Evolutionary conservation across 306 rosid species (phyloP).

Genomic region (Vigna trinervia): DNA sequence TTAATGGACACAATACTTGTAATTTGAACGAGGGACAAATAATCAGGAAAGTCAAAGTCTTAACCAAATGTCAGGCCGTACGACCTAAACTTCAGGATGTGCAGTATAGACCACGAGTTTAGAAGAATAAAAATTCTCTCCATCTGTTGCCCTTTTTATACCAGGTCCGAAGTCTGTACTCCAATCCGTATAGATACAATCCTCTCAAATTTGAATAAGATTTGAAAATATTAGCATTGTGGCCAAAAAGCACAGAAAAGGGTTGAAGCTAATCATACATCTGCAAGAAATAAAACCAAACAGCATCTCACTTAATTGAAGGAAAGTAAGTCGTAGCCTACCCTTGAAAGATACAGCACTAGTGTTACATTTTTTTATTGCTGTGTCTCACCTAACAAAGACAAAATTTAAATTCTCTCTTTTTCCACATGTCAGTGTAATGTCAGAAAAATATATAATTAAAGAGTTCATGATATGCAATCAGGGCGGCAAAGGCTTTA

Average conservation of each 20-base stretch:
- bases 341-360: neutral
- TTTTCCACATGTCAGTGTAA: constrained; percentile 27
- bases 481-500: neutral
- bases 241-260: constrained; percentile 40
- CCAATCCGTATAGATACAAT: constrained; percentile 41
- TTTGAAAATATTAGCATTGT: constrained; percentile 38
- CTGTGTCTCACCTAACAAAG: constrained; percentile 10
- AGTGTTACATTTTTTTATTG: constrained; percentile 7
- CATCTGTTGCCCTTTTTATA: constrained; percentile 34
- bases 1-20: constrained; percentile 28
- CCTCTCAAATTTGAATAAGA: constrained; percentile 43
- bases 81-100: constrained; percentile 31
- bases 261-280: constrained; percentile 45
- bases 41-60: constrained; percentile 42
- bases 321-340: neutral
- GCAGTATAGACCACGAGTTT: constrained; percentile 39
- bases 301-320: constrained; percentile 25
- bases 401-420: constrained; percentile 15
- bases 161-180: constrained; percentile 38
- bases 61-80: constrained; percentile 46
- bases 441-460: constrained; percentile 24
- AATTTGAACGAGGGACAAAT: constrained; percentile 36
- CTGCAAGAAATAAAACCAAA: constrained; percentile 55
- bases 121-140: constrained; percentile 42
- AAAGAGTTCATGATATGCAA: constrained; percentile 8